Conservation (phyloP, 2,329 filamentous ascomycete species). For the Aspergillus candidus region DNA sequence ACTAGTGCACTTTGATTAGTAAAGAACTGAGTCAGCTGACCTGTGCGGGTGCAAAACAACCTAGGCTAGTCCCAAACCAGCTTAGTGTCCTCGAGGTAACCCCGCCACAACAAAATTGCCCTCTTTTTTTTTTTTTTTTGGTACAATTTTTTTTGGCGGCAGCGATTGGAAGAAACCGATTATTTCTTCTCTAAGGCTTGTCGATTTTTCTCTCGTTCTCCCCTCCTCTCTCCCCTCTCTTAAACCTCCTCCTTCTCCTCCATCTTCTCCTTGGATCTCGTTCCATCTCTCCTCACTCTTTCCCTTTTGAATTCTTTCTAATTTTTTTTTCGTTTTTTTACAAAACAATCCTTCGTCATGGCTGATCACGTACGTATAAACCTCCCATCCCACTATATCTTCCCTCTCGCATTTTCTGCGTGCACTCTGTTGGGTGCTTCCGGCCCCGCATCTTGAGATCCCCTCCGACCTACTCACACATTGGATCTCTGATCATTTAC, state of each 20-base stretch:
- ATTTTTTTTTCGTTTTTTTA: conserved; percentile 13
- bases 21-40: no score
- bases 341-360: conserved; percentile 48
- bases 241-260: conserved; percentile 12
- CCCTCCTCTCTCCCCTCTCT: conserved; percentile 16
- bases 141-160: conserved; percentile 18
- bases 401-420: conserved; percentile 18
- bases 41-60: conserved; percentile 4
- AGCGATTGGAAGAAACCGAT: no score
- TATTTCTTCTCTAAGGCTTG: conserved; percentile 16
- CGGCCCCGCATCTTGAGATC: conserved; percentile 27
- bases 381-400: conserved; percentile 10
- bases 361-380: conserved; percentile 57
- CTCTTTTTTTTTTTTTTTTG: conserved; percentile 24
- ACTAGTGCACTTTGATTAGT: no score
- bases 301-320: conserved; percentile 16
- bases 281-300: conserved; percentile 14
- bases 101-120: conserved; percentile 32
- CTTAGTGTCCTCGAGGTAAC: conserved; percentile 15
- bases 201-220: conserved; percentile 16
- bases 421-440: conserved; percentile 18
- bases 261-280: conserved; percentile 17
- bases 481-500: conserved; percentile 4
- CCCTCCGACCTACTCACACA: conserved; percentile 4
- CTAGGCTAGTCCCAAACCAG: conserved; percentile 20